These are phyloP conservation scores for Exophiala sp. DNA, from an alignment of 2,329 filamentous ascomycete species.

Conservation along the genomic window DNA sequence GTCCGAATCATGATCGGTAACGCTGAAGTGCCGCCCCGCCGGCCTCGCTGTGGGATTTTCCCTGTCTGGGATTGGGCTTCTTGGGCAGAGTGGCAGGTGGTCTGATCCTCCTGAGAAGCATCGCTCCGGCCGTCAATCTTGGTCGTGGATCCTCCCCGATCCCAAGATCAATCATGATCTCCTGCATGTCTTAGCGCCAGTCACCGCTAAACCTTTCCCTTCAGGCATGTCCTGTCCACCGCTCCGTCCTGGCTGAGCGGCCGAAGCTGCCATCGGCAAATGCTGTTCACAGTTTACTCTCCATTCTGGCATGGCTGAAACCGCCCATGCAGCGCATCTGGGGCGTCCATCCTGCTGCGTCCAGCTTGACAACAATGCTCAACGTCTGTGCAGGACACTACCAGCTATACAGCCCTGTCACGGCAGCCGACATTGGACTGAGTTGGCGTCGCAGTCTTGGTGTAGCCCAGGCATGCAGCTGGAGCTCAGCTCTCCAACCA, in stretches of 20 bases:
- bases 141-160: constrained; percentile 6
- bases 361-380: neutral
- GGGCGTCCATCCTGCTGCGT: neutral
- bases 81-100: neutral
- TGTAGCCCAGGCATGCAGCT: neutral
- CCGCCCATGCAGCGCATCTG: neutral
- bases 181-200: constrained; percentile 10
- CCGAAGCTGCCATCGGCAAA: constrained; percentile 17
- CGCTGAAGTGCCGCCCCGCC: too few relatives aligned
- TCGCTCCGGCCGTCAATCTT: constrained; percentile 7
- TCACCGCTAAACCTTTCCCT: constrained; percentile 1
- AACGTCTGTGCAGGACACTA: constrained; percentile 10
- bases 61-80: neutral
- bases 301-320: too few relatives aligned
- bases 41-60: neutral
- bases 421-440: neutral
- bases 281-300: too few relatives aligned
- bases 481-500: neutral
- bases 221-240: neutral
- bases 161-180: constrained; percentile 13
- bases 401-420: neutral
- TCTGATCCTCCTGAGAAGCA: neutral
- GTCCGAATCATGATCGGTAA: constrained; percentile 8
- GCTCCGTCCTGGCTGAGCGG: constrained; percentile 9
- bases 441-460: neutral